Evolutionary conservation across 106 monocot species (phyloP), one percentile per base, ranked within the genome.

Genomic region (Platanthera zijinensis): DNA sequence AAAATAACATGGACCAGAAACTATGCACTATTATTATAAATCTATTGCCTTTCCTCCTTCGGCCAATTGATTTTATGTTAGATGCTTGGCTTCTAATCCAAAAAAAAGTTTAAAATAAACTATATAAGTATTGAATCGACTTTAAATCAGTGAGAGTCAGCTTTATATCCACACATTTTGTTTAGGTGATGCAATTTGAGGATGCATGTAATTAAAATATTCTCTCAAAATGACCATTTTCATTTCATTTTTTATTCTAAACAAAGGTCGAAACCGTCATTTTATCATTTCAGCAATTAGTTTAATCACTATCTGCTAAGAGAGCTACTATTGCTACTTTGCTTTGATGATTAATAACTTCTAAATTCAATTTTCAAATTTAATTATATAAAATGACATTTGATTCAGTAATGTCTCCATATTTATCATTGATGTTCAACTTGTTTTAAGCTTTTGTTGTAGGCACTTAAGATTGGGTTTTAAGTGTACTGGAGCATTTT

Each of bases 291-390:
- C 56, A 56, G 56, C 56, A 14, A 12, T 56, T 56, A 56, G 11
- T 56, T 56, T 1, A 14, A 13, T 10, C 56, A 56, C 17, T 56
- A 56, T 56, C 12, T 56, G 15, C 56, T 14, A 56, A 56, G 56
- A 56, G 17, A 56, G 17, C 14, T 56, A 14, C 56, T 4, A 56
- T 56, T 56, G 4, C 62, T 62, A 62, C 22, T 62, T 8, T 21
- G 21, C 21, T 21, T 62, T 62, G 62, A 62, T 62, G 62, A 62
- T 62, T 62, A 62, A 21, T 18, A 62, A 62, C 18, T 62, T 62
- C 6, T 2, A 14, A 18, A 7, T 22, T 22, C 22, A 10, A 21
- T 22, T 62, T 18, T 22, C 22, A 62, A 22, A 62, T 62, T 18
- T 10, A 25, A 62, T 10, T 53, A 10, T 53, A 53, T 8, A 53